Base-by-base conservation (phyloP, 192 early-diverging fungal genomes). In the Backusella psychrophila region DNA sequence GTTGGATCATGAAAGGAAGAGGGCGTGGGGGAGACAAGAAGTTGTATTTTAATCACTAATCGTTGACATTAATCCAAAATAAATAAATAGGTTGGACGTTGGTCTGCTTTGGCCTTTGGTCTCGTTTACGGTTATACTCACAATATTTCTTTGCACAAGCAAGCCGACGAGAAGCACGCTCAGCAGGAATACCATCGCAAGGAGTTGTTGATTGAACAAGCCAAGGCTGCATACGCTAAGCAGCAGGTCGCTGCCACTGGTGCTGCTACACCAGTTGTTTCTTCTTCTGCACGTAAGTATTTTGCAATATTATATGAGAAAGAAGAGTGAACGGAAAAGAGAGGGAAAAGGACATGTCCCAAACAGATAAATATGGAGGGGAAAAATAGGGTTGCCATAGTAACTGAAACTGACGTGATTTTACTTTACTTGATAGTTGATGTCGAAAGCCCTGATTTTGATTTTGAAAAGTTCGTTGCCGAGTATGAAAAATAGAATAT, bases 211-310 rank as follows among this genome's bases (percentile, higher is more conserved):
- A 89, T 94, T 77, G 90, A 91, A 26, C 87, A 93, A 82, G 95
- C 90, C 44, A 91, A 91, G 73, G 78, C 83, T 31, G 94, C 94
- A 76, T 96, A 94, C 75, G 91, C 90, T 31, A 90, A 89, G 76
- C 91, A 94, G 86, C 84, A 93, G 73, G 49, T 66, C 3, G 80
- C 69, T 56, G 78, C 73, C 65, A 21, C 29, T 34, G 49, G 36
- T 67, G 42, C 39, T 35, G 41, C 36, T 14, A 1, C n/a, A 17
- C 66, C 34, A 59, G 56, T 39, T 56, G 68, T 31, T 12, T 2
- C n/a, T 11, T 70, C 42, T 66, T 29, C 56, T 34, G 73, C 39
- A 29, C 21, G 67, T 79, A 39, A 49, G 29, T 66, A 12, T 29
- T 19, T 19, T 39, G 46, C 42, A 19, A 42, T 76, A 14, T 4